A percentile compares a stretch with the other conserved stretches of the same genome.
Evolutionary conservation across 768 basidiomycete species (phyloP).

Genomic region (Trichaptum fuscoviolaceum): DNA sequence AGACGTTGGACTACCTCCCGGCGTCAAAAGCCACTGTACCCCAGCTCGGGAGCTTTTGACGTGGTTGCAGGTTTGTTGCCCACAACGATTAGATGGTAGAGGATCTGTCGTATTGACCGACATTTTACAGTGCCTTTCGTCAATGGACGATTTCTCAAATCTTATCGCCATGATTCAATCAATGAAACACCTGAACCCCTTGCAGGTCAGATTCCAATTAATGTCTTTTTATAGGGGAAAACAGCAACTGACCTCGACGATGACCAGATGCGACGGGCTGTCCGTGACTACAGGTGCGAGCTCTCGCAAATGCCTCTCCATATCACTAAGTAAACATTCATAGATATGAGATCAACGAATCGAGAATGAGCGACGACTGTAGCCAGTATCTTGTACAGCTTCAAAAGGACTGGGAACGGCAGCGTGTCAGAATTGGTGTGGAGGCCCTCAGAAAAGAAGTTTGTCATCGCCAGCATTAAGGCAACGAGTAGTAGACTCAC

Average conservation of each 20-base stretch:
- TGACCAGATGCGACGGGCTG: constrained; percentile 82
- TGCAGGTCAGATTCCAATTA: constrained; percentile 55
- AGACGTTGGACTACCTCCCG: constrained; percentile 70
- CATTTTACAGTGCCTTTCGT: constrained; percentile 65
- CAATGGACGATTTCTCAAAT: constrained; percentile 80
- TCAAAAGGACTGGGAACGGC: constrained; percentile 96
- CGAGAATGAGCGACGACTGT: constrained; percentile 92
- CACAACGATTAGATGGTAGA: constrained; percentile 17
- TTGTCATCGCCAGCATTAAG: constrained; percentile 10
- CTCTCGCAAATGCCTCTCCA: neutral
- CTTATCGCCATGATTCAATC: constrained; percentile 87
- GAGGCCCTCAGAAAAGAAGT: constrained; percentile 84
- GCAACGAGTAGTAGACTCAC: constrained; percentile 5
- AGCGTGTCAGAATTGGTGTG: constrained; percentile 81
- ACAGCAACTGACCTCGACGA: neutral
- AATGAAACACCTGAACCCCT: constrained; percentile 82
- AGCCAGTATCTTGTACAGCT: constrained; percentile 89
- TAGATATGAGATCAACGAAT: constrained; percentile 83
- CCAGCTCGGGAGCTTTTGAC: constrained; percentile 79
- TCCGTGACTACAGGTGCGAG: constrained; percentile 70
- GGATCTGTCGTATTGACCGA: neutral
- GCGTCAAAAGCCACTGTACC: constrained; percentile 74
- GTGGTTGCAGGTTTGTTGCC: constrained; percentile 72
- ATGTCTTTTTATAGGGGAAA: constrained; percentile 1
- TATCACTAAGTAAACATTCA: constrained; percentile 20